Conservation (phyloP, 164 flowering plant genomes). For the Protea cynaroides region DNA sequence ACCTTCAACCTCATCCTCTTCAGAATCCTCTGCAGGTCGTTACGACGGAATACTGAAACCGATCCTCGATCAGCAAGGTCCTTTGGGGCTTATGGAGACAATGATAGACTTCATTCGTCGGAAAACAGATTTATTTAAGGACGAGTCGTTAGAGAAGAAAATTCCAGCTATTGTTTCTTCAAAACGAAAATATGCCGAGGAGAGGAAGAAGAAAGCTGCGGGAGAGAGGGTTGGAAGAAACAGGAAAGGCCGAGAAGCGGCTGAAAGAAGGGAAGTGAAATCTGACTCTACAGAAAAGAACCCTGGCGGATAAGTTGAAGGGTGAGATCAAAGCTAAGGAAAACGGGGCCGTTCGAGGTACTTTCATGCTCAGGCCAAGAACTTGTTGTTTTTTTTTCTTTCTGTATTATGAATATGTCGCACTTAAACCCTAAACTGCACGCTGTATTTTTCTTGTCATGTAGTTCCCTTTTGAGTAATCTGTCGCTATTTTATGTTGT, state of each 20-base stretch:
- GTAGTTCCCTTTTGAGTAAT: no score
- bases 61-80: slow-evolving; percentile 47
- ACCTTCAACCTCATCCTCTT: slow-evolving; percentile 19
- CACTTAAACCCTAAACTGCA: not conserved
- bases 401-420: not conserved
- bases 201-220: slow-evolving; percentile 15
- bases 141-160: slow-evolving; percentile 39
- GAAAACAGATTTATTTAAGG: slow-evolving; percentile 41
- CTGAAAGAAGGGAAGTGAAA: slow-evolving; percentile 8
- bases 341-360: not conserved
- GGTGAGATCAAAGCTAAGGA: not conserved
- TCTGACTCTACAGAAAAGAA: not conserved
- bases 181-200: slow-evolving; percentile 28
- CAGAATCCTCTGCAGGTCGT: slow-evolving; percentile 1
- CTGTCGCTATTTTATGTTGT: no score
- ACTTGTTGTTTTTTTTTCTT: not conserved
- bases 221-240: slow-evolving; percentile 10
- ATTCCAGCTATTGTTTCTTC: slow-evolving; percentile 30
- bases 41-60: slow-evolving; percentile 9
- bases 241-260: slow-evolving; percentile 12
- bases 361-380: no score
- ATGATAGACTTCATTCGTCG: slow-evolving; percentile 41
- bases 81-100: slow-evolving; percentile 43
- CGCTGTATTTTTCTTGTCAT: not conserved
- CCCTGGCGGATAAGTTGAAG: not conserved